phyloP scores from a whole-genome alignment of 768 basidiomycete species.

The Lentinula sp. region DNA sequence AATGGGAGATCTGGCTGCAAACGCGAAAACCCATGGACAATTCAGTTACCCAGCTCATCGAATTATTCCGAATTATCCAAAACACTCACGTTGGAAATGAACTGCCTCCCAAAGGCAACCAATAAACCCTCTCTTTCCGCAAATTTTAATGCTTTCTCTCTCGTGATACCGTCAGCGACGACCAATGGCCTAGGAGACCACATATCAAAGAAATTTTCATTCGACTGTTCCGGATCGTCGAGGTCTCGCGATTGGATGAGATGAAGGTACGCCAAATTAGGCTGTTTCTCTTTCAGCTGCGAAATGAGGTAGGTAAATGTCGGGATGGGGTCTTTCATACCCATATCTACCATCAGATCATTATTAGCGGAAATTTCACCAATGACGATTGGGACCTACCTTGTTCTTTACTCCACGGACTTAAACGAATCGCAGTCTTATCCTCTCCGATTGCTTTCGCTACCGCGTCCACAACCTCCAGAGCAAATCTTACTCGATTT shows the following conservation, averaged over 20 bases:
- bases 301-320: constrained; percentile 37
- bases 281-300: constrained; percentile 27
- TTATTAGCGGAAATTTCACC: not conserved
- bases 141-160: constrained; percentile 20
- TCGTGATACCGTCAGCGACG: constrained; percentile 23
- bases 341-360: constrained; percentile 21
- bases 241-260: constrained; percentile 23
- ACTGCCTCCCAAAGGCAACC: constrained; percentile 29
- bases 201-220: constrained; percentile 21
- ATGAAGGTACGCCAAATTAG: constrained; percentile 41
- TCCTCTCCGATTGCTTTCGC: constrained; percentile 34
- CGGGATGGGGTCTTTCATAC: constrained; percentile 36
- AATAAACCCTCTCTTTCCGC: constrained; percentile 20
- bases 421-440: constrained; percentile 35
- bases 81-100: constrained; percentile 23
- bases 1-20: constrained; percentile 22
- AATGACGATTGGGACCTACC: constrained; percentile 5
- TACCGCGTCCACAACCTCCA: constrained; percentile 37
- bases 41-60: too few relatives aligned
- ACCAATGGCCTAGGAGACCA: constrained; percentile 26
- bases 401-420: constrained; percentile 30
- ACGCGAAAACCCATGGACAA: not conserved
- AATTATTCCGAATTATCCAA: not conserved
- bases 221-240: constrained; percentile 13
- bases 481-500: constrained; percentile 38